Percentiles rank a stretch among this genome's conserved stretches.
Conservation (phyloP, 352 stramenopile genomes). For the Globisporangium lucens region DNA sequence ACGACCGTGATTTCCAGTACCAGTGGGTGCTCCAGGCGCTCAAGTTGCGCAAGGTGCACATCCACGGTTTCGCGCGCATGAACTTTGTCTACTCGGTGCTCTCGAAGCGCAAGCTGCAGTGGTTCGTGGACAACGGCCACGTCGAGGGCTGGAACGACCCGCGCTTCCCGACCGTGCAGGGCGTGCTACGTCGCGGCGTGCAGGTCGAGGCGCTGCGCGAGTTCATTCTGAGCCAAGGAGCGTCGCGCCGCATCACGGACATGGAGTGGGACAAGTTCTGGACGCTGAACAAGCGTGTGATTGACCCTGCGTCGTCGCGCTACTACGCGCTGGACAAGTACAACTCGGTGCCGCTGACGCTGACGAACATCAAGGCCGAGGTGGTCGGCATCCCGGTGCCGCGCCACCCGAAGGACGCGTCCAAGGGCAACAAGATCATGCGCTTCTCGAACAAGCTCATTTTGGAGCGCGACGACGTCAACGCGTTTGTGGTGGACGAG, state of each 20-base stretch:
- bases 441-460: slow-evolving; percentile 89
- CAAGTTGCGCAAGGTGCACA: slow-evolving; percentile 75
- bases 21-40: slow-evolving; percentile 92
- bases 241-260: slow-evolving; percentile 94
- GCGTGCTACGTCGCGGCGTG: slow-evolving; percentile 94
- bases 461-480: slow-evolving; percentile 94
- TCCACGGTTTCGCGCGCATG: slow-evolving; percentile 97
- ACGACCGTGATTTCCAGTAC: slow-evolving; percentile 98
- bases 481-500: slow-evolving; percentile 93
- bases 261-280: slow-evolving; percentile 99
- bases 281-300: slow-evolving; percentile 98
- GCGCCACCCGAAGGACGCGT: slow-evolving; percentile 78
- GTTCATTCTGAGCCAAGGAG: slow-evolving; percentile 98
- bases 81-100: slow-evolving; percentile 99
- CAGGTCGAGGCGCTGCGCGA: slow-evolving; percentile 93
- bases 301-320: slow-evolving; percentile 93
- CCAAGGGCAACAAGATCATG: slow-evolving; percentile 83
- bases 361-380: slow-evolving; percentile 76
- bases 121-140: slow-evolving; percentile 97
- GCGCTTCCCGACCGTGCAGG: slow-evolving; percentile 98
- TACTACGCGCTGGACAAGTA: slow-evolving; percentile 97
- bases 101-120: slow-evolving; percentile 99
- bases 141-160: slow-evolving; percentile 98
- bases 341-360: slow-evolving; percentile 82
- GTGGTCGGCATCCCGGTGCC: slow-evolving; percentile 64